Base-by-base conservation (phyloP, 805 yeast genomes). In the Starmerella powellii region DNA sequence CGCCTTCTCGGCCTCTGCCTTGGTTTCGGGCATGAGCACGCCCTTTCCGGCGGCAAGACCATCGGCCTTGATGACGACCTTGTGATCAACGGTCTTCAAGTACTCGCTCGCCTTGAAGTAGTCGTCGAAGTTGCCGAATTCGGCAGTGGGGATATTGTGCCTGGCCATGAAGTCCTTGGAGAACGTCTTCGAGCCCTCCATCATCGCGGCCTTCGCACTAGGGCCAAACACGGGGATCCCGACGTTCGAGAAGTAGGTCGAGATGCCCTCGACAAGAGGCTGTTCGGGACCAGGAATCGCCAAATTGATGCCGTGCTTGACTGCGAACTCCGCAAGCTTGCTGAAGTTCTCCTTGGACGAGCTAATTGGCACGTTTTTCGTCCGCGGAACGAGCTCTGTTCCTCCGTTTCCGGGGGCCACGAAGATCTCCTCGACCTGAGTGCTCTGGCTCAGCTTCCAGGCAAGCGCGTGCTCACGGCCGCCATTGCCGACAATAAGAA, bases 21-120 rank as follows among this genome's bases (percentile, higher is more conserved):
- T 79, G 45, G 74, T 71, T 42, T 76, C 70, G 43, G 99, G 98
- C 56, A 91, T 87, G 62, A 91, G 67, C 16, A 91, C 99, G 56
- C 99, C 99, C 64, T 91, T 91, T 51, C 99, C 99, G 27, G 94
- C 98, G 41, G 99, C 99, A 53, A 91, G 76, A 44, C 99, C 99
- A 43, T 88, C 86, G 17, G 98, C 98, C 67, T 91, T 91, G 61
- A 91, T 78, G 33, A 91, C 99, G 31, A 91, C 76, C 44, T 78
- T 75, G 63, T 80, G 79, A 57, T 76, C 73, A 29, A 78, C 72
- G 33, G 71, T 57, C 45, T 70, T 68, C 44, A 88, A 70, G 61
- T 83, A 86, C 33, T 69, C 64, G 58, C 70, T 75, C 15, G 99
- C 99, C 29, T 70, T 71, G 43, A 78, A 82, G 52, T 70, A 86